Evolutionary conservation across 306 rosid species (phyloP).

Genomic region (Crotalaria pallida): DNA sequence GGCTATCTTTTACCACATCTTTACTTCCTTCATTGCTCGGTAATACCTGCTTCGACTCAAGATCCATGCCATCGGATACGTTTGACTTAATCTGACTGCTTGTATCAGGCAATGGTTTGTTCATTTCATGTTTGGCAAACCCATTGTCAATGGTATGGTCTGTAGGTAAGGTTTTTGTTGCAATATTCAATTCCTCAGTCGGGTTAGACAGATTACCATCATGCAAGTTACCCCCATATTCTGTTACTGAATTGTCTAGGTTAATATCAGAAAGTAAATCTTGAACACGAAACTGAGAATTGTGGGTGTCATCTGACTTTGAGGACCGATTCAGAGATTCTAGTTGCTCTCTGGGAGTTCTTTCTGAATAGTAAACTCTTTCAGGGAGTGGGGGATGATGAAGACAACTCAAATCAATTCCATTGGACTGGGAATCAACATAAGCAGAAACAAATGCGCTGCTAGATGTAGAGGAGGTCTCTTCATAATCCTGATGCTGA

Average conservation of each 20-base stretch:
- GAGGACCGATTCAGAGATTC: slow-evolving; percentile 65
- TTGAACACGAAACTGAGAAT: slow-evolving; percentile 40
- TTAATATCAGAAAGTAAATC: slow-evolving; percentile 44
- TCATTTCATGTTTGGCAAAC: slow-evolving; percentile 40
- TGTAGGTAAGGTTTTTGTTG: slow-evolving; percentile 21
- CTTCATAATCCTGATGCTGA: slow-evolving; percentile 45
- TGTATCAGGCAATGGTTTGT: slow-evolving; percentile 47
- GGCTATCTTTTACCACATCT: slow-evolving; percentile 17
- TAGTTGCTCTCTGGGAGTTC: slow-evolving; percentile 75
- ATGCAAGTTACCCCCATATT: slow-evolving; percentile 40
- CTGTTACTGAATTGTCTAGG: slow-evolving; percentile 32
- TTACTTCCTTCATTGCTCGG: slow-evolving; percentile 25
- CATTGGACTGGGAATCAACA: slow-evolving; percentile 46
- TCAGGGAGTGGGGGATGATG: slow-evolving; percentile 59
- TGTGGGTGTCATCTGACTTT: slow-evolving; percentile 71
- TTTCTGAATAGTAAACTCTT: slow-evolving; percentile 69
- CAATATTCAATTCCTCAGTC: background rate
- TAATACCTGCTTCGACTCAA: slow-evolving; percentile 30
- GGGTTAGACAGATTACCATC: slow-evolving; percentile 30
- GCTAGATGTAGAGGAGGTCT: slow-evolving; percentile 40
- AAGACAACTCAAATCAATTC: slow-evolving; percentile 48
- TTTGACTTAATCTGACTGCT: slow-evolving; percentile 38
- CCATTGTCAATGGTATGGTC: slow-evolving; percentile 45
- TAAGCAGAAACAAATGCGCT: slow-evolving; percentile 35
- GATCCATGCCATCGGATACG: slow-evolving; percentile 38